Conservation (phyloP, 129 eudicot species). For the Tagetes patula region DNA sequence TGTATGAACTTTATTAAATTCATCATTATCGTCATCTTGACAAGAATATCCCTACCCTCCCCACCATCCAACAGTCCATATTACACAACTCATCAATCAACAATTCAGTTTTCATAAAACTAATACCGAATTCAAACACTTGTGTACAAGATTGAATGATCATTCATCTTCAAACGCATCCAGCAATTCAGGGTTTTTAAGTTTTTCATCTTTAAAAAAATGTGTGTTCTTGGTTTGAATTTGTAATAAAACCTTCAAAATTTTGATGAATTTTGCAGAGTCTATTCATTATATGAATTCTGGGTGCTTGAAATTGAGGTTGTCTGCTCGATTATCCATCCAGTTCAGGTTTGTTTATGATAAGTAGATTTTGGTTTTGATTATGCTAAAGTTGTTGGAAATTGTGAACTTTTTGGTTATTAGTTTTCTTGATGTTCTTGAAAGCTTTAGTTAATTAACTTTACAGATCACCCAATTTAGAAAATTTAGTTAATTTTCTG, state of each 20-base stretch:
- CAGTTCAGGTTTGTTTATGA: slow-evolving; percentile 32
- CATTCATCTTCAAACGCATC: background rate
- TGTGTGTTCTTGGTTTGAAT: slow-evolving; percentile 9
- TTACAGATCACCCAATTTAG: background rate
- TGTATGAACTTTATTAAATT: slow-evolving; percentile 18
- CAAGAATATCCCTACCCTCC: slow-evolving; percentile 22
- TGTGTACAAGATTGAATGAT: background rate
- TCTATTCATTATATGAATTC: slow-evolving; percentile 8
- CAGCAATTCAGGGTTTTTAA: background rate
- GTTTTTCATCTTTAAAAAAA: background rate
- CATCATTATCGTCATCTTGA: slow-evolving; percentile 20
- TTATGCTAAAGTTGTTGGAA: background rate
- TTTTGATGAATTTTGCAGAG: slow-evolving; percentile 21
- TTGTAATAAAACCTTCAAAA: slow-evolving; percentile 3
- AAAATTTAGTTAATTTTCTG: background rate
- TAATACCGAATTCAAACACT: slow-evolving; percentile 21
- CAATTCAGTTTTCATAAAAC: background rate
- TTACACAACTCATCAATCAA: background rate
- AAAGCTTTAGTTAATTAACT: background rate
- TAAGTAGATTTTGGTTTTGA: background rate
- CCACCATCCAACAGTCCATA: background rate
- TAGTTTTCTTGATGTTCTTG: background rate
- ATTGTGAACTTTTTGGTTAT: background rate
- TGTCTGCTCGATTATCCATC: slow-evolving; percentile 2
- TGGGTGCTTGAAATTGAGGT: slow-evolving; percentile 25